Evolutionary conservation across 345 rosid genomes (phyloP).

Genomic region (Aquilaria sinensis): DNA sequence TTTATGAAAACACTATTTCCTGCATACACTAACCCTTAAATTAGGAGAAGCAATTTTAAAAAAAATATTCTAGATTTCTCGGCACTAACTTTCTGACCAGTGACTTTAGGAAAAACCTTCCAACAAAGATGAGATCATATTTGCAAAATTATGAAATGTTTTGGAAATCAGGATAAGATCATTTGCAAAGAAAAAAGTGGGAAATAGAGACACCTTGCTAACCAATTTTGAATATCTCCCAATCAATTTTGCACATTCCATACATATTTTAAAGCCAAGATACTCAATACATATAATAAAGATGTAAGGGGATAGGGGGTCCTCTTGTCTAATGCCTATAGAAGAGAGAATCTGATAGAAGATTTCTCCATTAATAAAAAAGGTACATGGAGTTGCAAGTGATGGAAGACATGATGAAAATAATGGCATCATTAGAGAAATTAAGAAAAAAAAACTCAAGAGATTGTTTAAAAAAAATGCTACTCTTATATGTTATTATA

Average conservation of each 20-base stretch:
- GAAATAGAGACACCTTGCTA: background rate
- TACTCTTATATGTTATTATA: too few relatives aligned
- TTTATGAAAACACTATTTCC: background rate
- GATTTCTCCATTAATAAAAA: background rate
- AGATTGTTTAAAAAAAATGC: too few relatives aligned
- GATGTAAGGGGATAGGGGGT: too few relatives aligned
- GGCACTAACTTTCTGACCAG: background rate
- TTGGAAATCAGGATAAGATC: background rate
- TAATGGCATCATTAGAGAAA: too few relatives aligned
- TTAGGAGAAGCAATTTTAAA: background rate
- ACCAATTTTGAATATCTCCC: background rate
- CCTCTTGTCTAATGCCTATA: too few relatives aligned
- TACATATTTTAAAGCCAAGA: background rate
- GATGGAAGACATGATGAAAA: background rate
- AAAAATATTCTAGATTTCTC: background rate
- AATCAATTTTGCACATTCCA: background rate
- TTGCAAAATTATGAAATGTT: background rate
- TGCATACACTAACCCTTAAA: background rate
- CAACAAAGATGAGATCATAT: background rate
- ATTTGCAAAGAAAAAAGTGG: background rate
- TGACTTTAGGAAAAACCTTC: background rate
- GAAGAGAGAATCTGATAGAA: background rate
- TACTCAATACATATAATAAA: background rate
- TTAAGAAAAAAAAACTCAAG: too few relatives aligned
- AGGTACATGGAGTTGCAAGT: background rate